These are phyloP conservation scores for Kwoniella dejecticola DNA, from an alignment of 768 basidiomycete species.

Conservation along the genomic window DNA sequence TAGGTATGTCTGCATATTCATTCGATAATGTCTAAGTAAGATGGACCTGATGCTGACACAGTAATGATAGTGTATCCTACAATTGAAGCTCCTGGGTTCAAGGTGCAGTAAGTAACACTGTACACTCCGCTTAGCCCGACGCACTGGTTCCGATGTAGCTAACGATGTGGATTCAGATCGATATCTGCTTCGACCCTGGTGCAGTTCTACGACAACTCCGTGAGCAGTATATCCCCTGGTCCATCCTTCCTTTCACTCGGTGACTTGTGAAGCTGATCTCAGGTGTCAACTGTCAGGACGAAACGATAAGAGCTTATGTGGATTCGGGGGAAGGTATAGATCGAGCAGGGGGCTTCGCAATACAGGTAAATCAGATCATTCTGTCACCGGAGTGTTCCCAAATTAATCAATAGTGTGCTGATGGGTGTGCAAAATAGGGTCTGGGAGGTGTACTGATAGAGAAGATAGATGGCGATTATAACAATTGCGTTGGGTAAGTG, in stretches of 20 bases:
- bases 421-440: no score
- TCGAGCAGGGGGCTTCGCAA: conserved; percentile 90
- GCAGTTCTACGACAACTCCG: conserved; percentile 52
- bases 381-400: not conserved
- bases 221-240: no score
- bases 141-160: not conserved
- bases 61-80: conserved; percentile 47
- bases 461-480: conserved; percentile 84
- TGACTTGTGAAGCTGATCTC: no score
- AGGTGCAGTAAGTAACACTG: conserved; percentile 46
- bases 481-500: conserved; percentile 72
- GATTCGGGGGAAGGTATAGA: conserved; percentile 82
- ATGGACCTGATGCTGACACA: no score
- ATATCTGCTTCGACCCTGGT: conserved; percentile 51
- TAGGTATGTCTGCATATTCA: conserved; percentile 61
- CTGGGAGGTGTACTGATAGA: conserved; percentile 77
- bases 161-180: conserved; percentile 32
- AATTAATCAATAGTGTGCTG: no score
- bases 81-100: conserved; percentile 54
- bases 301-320: conserved; percentile 73
- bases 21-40: no score
- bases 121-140: not conserved
- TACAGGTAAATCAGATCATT: conserved; percentile 65
- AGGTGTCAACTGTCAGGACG: no score
- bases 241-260: conserved; percentile 1